phyloP scores from a whole-genome alignment of 2,329 filamentous ascomycete species.

The Davidsoniella australis region DNA sequence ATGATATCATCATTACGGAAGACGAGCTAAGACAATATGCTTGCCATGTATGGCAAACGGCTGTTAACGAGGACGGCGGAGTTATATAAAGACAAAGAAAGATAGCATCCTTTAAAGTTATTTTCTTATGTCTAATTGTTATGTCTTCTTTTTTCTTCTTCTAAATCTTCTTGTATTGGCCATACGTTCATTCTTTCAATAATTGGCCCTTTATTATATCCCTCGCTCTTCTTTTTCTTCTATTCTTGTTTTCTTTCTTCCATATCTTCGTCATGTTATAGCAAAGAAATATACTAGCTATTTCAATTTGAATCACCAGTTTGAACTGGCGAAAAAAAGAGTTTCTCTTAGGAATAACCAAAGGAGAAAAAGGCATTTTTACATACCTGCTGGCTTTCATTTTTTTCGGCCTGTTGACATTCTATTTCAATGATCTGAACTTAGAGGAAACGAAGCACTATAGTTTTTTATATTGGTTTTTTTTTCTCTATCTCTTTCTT shows the following conservation, averaged over 20 bases:
- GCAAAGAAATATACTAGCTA: too few relatives aligned
- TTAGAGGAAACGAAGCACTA: too few relatives aligned
- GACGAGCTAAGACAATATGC: constrained; percentile 8
- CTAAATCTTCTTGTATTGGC: background rate
- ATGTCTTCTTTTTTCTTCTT: background rate
- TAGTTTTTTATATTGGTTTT: too few relatives aligned
- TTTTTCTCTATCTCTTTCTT: too few relatives aligned
- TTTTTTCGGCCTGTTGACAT: too few relatives aligned
- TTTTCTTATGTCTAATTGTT: background rate
- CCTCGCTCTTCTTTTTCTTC: background rate
- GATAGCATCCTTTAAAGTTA: background rate
- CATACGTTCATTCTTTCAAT: background rate
- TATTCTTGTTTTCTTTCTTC: background rate
- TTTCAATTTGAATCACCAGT: too few relatives aligned
- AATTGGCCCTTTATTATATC: background rate
- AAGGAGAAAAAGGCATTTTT: too few relatives aligned
- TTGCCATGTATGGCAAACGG: constrained; percentile 5
- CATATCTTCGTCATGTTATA: background rate
- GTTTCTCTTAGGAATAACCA: too few relatives aligned
- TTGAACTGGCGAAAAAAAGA: too few relatives aligned
- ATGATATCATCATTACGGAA: constrained; percentile 9
- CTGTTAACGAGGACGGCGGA: constrained; percentile 1
- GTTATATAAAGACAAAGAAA: too few relatives aligned
- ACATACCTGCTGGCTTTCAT: too few relatives aligned
- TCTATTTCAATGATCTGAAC: too few relatives aligned